phyloP scores from a whole-genome alignment of 495 filamentous ascomycete genomes.

The Podospora appendiculata region DNA sequence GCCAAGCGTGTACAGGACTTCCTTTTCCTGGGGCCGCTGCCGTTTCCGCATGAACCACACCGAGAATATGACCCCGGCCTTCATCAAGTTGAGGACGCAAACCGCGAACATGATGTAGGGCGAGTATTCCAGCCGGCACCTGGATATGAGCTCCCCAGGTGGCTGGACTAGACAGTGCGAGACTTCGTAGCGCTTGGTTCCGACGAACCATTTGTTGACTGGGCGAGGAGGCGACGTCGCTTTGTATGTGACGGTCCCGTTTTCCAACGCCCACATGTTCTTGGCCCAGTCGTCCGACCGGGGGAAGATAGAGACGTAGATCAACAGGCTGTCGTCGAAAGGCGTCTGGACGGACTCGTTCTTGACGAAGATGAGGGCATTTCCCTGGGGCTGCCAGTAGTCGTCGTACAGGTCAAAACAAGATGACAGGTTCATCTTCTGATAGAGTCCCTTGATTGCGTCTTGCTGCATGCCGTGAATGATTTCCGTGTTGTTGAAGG shows the following conservation, averaged over 20 bases:
- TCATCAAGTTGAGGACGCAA: constrained; percentile 12
- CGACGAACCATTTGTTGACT: constrained; percentile 15
- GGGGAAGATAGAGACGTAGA: constrained; percentile 20
- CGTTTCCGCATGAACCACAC: not conserved
- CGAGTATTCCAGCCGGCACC: constrained; percentile 16
- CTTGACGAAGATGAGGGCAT: constrained; percentile 21
- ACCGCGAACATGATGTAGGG: constrained; percentile 12
- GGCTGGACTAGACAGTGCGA: constrained; percentile 15
- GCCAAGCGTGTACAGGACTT: too few relatives aligned
- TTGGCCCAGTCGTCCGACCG: constrained; percentile 21
- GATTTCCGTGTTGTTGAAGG: constrained; percentile 8
- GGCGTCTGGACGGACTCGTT: constrained; percentile 7
- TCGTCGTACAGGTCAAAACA: constrained; percentile 22
- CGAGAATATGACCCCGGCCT: constrained; percentile 4
- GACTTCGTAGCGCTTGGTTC: constrained; percentile 14
- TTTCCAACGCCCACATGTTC: constrained; percentile 24
- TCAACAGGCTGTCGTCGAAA: constrained; percentile 15
- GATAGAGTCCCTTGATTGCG: constrained; percentile 4
- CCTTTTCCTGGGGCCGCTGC: too few relatives aligned
- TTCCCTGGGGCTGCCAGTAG: constrained; percentile 20
- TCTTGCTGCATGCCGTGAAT: constrained; percentile 15
- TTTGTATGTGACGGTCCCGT: constrained; percentile 6
- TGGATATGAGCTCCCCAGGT: constrained; percentile 1
- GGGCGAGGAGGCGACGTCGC: constrained; percentile 3
- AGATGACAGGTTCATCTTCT: constrained; percentile 9